Evolutionary conservation across 1,284 basidiomycete genomes (phyloP).

Genomic region (Ustilago shanxiensis): DNA sequence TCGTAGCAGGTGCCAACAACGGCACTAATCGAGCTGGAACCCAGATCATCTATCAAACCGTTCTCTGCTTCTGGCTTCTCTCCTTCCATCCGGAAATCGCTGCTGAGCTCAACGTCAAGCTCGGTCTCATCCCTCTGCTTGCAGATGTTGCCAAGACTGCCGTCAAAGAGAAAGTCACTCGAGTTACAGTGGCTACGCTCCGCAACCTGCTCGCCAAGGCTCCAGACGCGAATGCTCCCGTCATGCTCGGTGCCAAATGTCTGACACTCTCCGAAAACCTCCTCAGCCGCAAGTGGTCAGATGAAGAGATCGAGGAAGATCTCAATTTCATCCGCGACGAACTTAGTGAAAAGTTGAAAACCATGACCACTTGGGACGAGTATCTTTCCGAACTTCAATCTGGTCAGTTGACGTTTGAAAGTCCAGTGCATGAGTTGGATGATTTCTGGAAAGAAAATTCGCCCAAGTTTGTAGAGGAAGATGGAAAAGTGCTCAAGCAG

Average conservation of each 20-base stretch:
- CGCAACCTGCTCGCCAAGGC: slow-evolving; percentile 85
- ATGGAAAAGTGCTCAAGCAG: slow-evolving; percentile 90
- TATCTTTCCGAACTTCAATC: slow-evolving; percentile 90
- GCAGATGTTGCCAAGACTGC: slow-evolving; percentile 87
- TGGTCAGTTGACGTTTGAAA: slow-evolving; percentile 90
- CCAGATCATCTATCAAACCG: slow-evolving; percentile 95
- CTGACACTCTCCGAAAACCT: slow-evolving; percentile 89
- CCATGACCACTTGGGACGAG: slow-evolving; percentile 94
- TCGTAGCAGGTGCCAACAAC: slow-evolving; percentile 42
- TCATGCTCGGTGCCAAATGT: slow-evolving; percentile 89
- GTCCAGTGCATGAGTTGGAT: slow-evolving; percentile 91
- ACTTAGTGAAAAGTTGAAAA: slow-evolving; percentile 83
- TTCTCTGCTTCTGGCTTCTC: slow-evolving; percentile 92
- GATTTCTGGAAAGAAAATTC: slow-evolving; percentile 99
- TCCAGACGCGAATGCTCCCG: slow-evolving; percentile 84
- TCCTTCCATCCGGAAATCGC: slow-evolving; percentile 89
- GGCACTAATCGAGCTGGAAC: slow-evolving; percentile 68
- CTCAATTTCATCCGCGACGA: slow-evolving; percentile 86
- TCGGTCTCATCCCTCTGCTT: slow-evolving; percentile 88
- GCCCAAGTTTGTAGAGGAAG: slow-evolving; percentile 85
- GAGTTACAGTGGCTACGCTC: slow-evolving; percentile 93
- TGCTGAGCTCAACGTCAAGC: slow-evolving; percentile 88
- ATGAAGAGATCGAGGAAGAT: slow-evolving; percentile 89
- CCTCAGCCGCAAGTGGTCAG: slow-evolving; percentile 87
- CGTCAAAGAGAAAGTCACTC: slow-evolving; percentile 96